phyloP scores from a whole-genome alignment of 2,329 filamentous ascomycete species.

The Trichoderma lentiforme region DNA sequence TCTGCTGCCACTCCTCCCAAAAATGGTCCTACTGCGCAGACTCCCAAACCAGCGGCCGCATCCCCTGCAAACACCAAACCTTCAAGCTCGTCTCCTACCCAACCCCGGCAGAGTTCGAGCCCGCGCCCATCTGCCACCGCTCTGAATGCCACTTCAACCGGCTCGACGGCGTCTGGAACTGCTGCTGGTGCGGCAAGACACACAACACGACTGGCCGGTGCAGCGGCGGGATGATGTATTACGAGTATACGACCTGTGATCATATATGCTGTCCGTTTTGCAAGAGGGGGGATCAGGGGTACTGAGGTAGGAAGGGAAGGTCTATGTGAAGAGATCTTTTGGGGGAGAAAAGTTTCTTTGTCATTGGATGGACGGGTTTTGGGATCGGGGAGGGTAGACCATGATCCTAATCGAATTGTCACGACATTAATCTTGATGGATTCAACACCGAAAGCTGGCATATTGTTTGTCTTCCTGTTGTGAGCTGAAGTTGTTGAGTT shows the following conservation, averaged over 20 bases:
- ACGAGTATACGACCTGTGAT: constrained; percentile 48
- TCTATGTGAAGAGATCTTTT: background rate
- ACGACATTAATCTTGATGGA: background rate
- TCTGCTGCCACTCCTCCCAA: constrained; percentile 50
- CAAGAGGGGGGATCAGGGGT: constrained; percentile 31
- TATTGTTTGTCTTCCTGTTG: background rate
- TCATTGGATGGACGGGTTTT: background rate
- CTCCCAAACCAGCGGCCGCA: constrained; percentile 35
- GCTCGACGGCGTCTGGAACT: constrained; percentile 51
- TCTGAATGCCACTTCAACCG: constrained; percentile 47
- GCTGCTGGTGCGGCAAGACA: constrained; percentile 55
- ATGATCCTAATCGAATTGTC: background rate
- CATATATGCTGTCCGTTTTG: constrained; percentile 53
- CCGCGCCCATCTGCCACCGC: constrained; percentile 39
- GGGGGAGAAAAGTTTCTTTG: background rate
- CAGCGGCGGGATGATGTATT: constrained; percentile 51
- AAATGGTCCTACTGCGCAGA: constrained; percentile 44
- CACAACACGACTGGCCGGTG: constrained; percentile 50
- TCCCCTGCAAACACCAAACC: constrained; percentile 43
- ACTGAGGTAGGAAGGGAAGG: background rate
- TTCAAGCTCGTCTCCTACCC: constrained; percentile 46
- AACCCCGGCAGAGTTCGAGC: constrained; percentile 41
- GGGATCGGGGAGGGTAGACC: too few relatives aligned
- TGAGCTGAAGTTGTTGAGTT: background rate
- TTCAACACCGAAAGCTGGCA: background rate